These are phyloP conservation scores for Cordyceps cateniannulata DNA, from an alignment of 2,329 filamentous ascomycete species.

Conservation along the genomic window DNA sequence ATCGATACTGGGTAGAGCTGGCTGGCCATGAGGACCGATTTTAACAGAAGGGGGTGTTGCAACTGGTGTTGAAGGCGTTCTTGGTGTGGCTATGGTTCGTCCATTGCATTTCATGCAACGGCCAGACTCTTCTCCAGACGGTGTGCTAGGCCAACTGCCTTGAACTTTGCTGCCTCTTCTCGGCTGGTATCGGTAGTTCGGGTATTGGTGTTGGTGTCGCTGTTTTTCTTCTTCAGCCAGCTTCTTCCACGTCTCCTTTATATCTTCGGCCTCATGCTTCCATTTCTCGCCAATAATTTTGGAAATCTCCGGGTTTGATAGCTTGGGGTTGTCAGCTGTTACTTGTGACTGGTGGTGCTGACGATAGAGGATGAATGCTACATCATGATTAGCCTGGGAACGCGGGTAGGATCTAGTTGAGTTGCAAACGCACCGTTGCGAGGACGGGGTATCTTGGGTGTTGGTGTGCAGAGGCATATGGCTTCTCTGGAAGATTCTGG, in stretches of 20 bases:
- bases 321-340: constrained; percentile 73
- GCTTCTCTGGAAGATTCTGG: constrained; percentile 32
- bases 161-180: constrained; percentile 48
- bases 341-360: constrained; percentile 85
- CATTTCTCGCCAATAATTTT: constrained; percentile 96
- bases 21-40: constrained; percentile 18
- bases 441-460: constrained; percentile 51
- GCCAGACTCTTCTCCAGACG: constrained; percentile 41
- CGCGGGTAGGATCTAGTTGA: not conserved
- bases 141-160: constrained; percentile 25
- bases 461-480: constrained; percentile 51
- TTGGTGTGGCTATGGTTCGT: constrained; percentile 55
- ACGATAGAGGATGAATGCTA: constrained; percentile 96
- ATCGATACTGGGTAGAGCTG: constrained; percentile 19
- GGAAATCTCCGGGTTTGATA: constrained; percentile 92
- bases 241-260: constrained; percentile 80
- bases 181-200: constrained; percentile 90
- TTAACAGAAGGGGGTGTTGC: constrained; percentile 28
- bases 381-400: constrained; percentile 6
- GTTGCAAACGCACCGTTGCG: constrained; percentile 47
- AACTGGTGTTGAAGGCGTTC: constrained; percentile 48
- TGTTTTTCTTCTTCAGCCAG: constrained; percentile 91
- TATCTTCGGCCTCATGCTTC: constrained; percentile 66
- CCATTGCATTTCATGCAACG: constrained; percentile 69
- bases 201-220: constrained; percentile 82